These are phyloP conservation scores for Ogataea degrootiae DNA, from an alignment of 805 yeast species.

Conservation along the genomic window DNA sequence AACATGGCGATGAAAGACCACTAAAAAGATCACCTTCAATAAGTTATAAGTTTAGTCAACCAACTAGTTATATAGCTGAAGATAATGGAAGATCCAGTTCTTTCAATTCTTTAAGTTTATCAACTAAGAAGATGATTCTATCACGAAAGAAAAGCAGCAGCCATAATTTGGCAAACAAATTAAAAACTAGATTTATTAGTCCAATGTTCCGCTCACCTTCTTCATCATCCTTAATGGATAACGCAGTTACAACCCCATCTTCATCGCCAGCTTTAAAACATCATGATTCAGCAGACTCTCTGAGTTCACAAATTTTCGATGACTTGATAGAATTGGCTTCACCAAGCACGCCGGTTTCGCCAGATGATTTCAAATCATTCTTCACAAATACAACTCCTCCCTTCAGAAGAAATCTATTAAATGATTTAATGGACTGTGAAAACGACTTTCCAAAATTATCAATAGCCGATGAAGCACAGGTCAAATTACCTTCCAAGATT, in stretches of 20 bases:
- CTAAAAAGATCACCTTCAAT: constrained; percentile 27
- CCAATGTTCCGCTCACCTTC: constrained; percentile 28
- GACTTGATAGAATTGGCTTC: neutral
- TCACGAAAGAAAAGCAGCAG: constrained; percentile 11
- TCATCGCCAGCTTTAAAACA: neutral
- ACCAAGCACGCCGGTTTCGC: constrained; percentile 5
- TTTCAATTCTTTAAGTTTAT: constrained; percentile 10
- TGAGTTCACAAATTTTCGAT: constrained; percentile 8
- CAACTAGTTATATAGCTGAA: constrained; percentile 4
- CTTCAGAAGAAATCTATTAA: constrained; percentile 6
- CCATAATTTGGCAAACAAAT: constrained; percentile 7
- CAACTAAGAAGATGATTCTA: constrained; percentile 12
- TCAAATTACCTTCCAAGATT: constrained; percentile 31
- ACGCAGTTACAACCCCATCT: constrained; percentile 3
- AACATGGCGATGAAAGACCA: constrained; percentile 25
- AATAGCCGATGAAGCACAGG: neutral
- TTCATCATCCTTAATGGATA: constrained; percentile 31
- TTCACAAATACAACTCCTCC: too few relatives aligned
- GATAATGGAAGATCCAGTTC: constrained; percentile 8
- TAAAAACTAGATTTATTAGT: constrained; percentile 12
- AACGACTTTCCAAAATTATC: constrained; percentile 11
- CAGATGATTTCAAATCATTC: neutral
- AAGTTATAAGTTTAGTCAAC: constrained; percentile 20
- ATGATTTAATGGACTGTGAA: constrained; percentile 15
- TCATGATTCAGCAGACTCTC: constrained; percentile 1